These are phyloP conservation scores for Curvularia lunata DNA, from an alignment of 2,329 filamentous ascomycete species.

Conservation along the genomic window DNA sequence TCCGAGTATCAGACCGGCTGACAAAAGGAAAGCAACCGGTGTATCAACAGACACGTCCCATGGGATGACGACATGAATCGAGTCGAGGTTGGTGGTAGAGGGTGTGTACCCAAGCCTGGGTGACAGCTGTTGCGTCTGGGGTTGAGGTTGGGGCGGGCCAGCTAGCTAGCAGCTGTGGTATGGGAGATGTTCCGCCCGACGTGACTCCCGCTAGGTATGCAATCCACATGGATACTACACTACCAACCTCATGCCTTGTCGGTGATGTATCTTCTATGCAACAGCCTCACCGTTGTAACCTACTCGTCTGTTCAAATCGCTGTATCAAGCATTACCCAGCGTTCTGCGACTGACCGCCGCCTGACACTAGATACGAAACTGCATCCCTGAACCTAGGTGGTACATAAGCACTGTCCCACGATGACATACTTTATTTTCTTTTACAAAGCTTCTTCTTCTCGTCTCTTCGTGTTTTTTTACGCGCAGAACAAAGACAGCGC, in stretches of 20 bases:
- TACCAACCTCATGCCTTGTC: not conserved
- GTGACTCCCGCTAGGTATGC: not conserved
- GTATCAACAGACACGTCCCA: not conserved
- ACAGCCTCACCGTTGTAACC: not conserved
- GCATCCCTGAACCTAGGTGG: not conserved
- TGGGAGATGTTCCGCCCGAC: constrained; percentile 8
- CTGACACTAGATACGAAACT: not conserved
- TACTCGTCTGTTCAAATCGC: not conserved
- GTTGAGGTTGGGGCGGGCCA: not conserved
- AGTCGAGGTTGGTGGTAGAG: not conserved
- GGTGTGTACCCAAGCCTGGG: not conserved
- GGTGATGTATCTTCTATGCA: not conserved
- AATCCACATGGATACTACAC: not conserved
- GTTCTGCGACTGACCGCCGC: not conserved
- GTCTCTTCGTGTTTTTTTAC: not conserved
- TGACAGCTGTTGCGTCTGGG: constrained; percentile 8
- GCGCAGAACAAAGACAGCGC: not conserved
- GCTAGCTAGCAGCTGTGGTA: not conserved
- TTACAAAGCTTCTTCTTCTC: not conserved
- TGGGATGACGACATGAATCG: not conserved
- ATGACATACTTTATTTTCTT: not conserved
- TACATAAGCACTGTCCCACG: not conserved
- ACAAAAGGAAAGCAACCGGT: constrained; percentile 3
- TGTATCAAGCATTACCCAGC: not conserved
- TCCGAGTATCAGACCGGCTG: not conserved